phyloP scores from a whole-genome alignment of 2,329 filamentous ascomycete genomes.

The Leptodontidium sp. region DNA sequence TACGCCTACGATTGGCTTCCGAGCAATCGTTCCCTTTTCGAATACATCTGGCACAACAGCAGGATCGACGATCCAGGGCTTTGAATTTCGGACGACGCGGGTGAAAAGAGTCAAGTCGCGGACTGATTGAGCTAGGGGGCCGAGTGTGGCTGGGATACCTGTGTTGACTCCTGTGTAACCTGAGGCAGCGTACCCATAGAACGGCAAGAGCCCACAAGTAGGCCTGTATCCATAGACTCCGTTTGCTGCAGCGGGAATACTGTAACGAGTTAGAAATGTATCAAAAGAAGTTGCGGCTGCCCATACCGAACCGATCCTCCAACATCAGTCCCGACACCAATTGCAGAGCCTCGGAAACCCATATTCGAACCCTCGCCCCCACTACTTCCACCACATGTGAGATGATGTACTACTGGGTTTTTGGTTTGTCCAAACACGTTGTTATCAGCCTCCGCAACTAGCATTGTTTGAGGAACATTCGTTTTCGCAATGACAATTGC shows the following conservation, averaged over 20 bases:
- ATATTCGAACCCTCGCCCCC: conserved; percentile 74
- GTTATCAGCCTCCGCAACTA: conserved; percentile 30
- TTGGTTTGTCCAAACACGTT: conserved; percentile 28
- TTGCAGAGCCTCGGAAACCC: conserved; percentile 75
- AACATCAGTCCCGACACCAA: conserved; percentile 89
- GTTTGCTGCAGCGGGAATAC: conserved; percentile 45
- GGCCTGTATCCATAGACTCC: conserved; percentile 47
- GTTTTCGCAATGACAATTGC: conserved; percentile 92
- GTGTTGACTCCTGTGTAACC: conserved; percentile 63
- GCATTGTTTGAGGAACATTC: conserved; percentile 75
- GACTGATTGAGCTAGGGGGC: conserved; percentile 85
- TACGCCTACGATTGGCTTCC: conserved; percentile 46
- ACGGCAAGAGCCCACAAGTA: conserved; percentile 45
- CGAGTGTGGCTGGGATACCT: conserved; percentile 85
- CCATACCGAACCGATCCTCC: conserved; percentile 80
- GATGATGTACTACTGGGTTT: conserved; percentile 69
- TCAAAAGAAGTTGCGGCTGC: too few relatives aligned
- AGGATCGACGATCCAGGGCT: conserved; percentile 71
- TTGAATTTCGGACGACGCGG: conserved; percentile 74
- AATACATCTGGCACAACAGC: conserved; percentile 37
- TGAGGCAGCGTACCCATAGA: conserved; percentile 45
- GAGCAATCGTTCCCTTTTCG: conserved; percentile 17
- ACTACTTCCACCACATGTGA: conserved; percentile 88
- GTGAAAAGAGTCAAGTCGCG: conserved; percentile 85
- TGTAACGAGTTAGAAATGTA: conserved; percentile 78